These are phyloP conservation scores for Suzukiozyma palmioleophila DNA, from an alignment of 1,139 yeast species.

Conservation along the genomic window DNA sequence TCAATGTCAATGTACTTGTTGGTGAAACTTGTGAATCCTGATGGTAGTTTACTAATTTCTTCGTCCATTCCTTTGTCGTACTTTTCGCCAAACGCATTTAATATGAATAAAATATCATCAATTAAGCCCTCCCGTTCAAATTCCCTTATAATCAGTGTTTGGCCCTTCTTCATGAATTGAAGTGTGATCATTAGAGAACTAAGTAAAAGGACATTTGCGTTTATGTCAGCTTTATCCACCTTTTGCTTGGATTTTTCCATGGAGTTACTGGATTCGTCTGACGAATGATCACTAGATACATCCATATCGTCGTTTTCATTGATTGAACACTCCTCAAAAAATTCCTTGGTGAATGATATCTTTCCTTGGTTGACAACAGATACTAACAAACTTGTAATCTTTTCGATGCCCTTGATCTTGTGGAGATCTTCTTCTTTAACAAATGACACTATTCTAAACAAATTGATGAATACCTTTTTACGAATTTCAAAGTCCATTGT, in stretches of 20 bases:
- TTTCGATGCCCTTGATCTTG: constrained; percentile 19
- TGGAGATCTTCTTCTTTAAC: constrained; percentile 15
- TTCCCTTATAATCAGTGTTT: constrained; percentile 38
- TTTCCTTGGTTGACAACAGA: constrained; percentile 67
- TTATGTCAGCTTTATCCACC: constrained; percentile 6
- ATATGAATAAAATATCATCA: constrained; percentile 40
- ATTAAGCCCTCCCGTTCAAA: constrained; percentile 75
- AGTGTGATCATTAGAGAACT: constrained; percentile 10
- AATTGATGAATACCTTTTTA: constrained; percentile 51
- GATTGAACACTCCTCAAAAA: constrained; percentile 6
- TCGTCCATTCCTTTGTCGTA: constrained; percentile 8
- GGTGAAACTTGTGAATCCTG: constrained; percentile 12
- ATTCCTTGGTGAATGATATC: constrained; percentile 18
- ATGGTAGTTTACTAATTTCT: constrained; percentile 7
- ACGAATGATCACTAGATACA: neutral
- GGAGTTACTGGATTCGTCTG: neutral
- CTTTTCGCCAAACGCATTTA: constrained; percentile 12
- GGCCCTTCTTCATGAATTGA: constrained; percentile 33
- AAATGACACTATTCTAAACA: constrained; percentile 50
- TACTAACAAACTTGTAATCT: constrained; percentile 51
- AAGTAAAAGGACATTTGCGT: constrained; percentile 10
- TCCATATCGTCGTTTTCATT: constrained; percentile 7
- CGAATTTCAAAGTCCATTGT: constrained; percentile 69
- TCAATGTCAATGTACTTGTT: constrained; percentile 32
- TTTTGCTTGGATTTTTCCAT: neutral